Evolutionary conservation across 176 grass and related monocot species (phyloP).

Genomic region (Triticum dicoccoides): DNA sequence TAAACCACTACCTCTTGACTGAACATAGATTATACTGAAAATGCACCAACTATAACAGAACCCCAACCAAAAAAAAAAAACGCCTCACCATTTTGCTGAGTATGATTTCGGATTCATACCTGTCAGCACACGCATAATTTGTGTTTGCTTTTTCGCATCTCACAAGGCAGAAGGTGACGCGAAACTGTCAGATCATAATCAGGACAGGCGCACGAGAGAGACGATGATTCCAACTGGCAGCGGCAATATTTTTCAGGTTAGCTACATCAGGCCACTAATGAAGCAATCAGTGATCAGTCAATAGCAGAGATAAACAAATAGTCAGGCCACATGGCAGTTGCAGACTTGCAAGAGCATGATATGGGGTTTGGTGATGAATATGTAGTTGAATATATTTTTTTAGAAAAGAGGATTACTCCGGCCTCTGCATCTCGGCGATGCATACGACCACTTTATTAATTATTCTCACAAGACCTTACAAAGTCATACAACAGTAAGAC

Average conservation of each 20-base stretch:
- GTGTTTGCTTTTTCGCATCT: neutral
- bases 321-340: slow-evolving; percentile 9
- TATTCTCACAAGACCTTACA: no score
- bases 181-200: neutral
- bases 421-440: no score
- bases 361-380: slow-evolving; percentile 23
- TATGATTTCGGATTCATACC: neutral
- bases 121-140: neutral
- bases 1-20: neutral
- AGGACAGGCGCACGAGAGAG: neutral
- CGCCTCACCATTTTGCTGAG: neutral
- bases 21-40: neutral
- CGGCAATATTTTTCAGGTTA: neutral
- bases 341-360: neutral
- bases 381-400: neutral
- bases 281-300: neutral
- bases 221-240: neutral
- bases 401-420: no score
- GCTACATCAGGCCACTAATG: neutral
- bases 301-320: slow-evolving; percentile 17
- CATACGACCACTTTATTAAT: no score
- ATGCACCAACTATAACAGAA: neutral
- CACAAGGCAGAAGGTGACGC: neutral
- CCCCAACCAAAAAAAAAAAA: neutral
- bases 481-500: no score